Evolutionary conservation across 2,329 filamentous ascomycete species (phyloP).

Genomic region (Endoconidiophora polonica): DNA sequence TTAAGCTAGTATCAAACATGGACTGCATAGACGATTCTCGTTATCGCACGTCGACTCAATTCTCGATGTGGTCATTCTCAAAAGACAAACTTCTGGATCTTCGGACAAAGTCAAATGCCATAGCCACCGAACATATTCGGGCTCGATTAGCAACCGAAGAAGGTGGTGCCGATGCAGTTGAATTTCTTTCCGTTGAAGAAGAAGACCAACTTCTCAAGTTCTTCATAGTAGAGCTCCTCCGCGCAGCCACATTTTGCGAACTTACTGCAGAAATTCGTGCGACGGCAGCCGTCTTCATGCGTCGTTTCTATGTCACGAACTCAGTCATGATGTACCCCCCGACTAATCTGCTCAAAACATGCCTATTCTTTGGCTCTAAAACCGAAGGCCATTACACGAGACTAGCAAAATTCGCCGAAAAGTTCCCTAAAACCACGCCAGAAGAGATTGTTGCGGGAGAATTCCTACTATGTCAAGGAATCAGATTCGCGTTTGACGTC

Average conservation of each 20-base stretch:
- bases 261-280: conserved; percentile 24
- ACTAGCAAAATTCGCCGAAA: conserved; percentile 46
- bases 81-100: conserved; percentile 52
- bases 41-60: conserved; percentile 83
- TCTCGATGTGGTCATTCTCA: conserved; percentile 82
- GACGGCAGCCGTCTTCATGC: conserved; percentile 77
- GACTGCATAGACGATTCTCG: conserved; percentile 56
- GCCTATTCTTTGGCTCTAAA: conserved; percentile 85
- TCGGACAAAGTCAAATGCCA: conserved; percentile 61
- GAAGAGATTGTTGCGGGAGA: conserved; percentile 82
- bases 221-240: conserved; percentile 46
- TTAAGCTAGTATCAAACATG: not conserved
- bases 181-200: conserved; percentile 69
- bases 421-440: conserved; percentile 51
- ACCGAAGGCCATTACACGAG: conserved; percentile 70
- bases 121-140: conserved; percentile 48
- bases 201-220: conserved; percentile 68
- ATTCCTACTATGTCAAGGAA: conserved; percentile 78
- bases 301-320: conserved; percentile 90
- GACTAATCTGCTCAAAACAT: conserved; percentile 73
- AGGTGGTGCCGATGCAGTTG: conserved; percentile 27
- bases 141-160: conserved; percentile 24
- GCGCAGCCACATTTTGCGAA: conserved; percentile 34
- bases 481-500: conserved; percentile 87
- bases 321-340: conserved; percentile 94